Conservation (phyloP, 495 filamentous ascomycete genomes). For the Cercophora scortea region DNA sequence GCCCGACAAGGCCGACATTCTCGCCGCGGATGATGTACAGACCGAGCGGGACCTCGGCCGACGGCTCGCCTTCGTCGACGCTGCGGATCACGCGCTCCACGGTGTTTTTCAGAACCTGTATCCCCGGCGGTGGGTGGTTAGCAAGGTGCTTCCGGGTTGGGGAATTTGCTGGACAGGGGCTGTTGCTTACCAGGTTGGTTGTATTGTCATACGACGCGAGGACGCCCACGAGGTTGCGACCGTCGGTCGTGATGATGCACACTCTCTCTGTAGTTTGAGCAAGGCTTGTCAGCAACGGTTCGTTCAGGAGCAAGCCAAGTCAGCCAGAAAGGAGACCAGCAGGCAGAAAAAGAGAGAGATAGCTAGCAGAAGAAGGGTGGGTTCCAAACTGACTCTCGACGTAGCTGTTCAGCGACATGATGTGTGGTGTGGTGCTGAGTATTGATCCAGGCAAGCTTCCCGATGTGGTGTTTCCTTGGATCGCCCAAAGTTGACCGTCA, state of each 20-base stretch:
- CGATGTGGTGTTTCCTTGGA: no score
- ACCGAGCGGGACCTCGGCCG: constrained; percentile 73
- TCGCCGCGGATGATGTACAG: constrained; percentile 91
- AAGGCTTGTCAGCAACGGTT: constrained; percentile 15
- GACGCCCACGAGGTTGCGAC: constrained; percentile 75
- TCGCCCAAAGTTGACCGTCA: not conserved
- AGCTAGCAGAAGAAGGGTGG: not conserved
- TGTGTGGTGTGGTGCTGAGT: no score
- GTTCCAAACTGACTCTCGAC: constrained; percentile 3
- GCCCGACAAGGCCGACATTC: constrained; percentile 84
- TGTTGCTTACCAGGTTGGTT: constrained; percentile 65
- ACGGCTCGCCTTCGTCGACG: constrained; percentile 72
- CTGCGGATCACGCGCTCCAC: constrained; percentile 85
- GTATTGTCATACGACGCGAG: constrained; percentile 84
- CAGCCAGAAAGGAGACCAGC: not conserved
- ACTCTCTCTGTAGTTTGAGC: constrained; percentile 62
- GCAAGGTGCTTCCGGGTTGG: no score
- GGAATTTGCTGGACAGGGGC: no score
- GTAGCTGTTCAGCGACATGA: constrained; percentile 8
- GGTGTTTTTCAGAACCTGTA: constrained; percentile 64
- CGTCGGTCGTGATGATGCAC: constrained; percentile 84
- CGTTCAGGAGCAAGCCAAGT: not conserved
- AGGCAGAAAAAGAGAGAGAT: no score
- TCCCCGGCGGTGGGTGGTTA: no score
- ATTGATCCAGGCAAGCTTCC: no score